A percentile compares a stretch with the other conserved stretches of the same genome.
These are phyloP conservation scores for Pythium rhizo-oryzae DNA, from an alignment of 352 stramenopile genomes.

Conservation along the genomic window DNA sequence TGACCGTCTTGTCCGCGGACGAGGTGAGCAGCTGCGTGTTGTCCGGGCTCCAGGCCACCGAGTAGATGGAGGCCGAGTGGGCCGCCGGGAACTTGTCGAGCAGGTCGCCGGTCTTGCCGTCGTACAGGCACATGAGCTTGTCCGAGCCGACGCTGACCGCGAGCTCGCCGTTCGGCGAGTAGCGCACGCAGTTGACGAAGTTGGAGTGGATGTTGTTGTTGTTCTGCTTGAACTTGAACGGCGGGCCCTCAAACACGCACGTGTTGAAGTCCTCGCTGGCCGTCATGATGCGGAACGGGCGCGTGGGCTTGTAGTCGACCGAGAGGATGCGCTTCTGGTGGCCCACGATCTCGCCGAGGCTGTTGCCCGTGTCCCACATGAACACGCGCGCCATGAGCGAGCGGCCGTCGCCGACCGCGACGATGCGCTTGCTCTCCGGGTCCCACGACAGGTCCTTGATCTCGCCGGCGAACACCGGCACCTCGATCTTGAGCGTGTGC, in stretches of 20 bases:
- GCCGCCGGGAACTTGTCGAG: constrained; percentile 75
- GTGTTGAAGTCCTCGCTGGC: constrained; percentile 95
- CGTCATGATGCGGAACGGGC: constrained; percentile 96
- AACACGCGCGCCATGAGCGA: constrained; percentile 87
- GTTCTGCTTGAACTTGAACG: constrained; percentile 96
- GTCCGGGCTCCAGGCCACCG: constrained; percentile 92
- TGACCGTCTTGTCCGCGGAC: constrained; percentile 96
- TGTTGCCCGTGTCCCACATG: constrained; percentile 98
- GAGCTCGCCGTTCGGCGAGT: constrained; percentile 89
- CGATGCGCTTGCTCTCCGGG: constrained; percentile 94
- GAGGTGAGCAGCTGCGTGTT: constrained; percentile 92
- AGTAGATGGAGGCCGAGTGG: constrained; percentile 96
- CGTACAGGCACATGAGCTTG: constrained; percentile 95
- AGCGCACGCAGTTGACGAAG: constrained; percentile 96
- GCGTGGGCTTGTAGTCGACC: constrained; percentile 92
- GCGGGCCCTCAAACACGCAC: constrained; percentile 94
- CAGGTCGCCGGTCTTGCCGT: constrained; percentile 91
- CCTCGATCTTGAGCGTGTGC: constrained; percentile 95
- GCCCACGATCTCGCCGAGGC: constrained; percentile 92
- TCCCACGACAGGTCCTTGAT: constrained; percentile 97
- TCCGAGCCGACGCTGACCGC: constrained; percentile 94
- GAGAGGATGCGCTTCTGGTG: constrained; percentile 94
- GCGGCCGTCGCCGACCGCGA: constrained; percentile 87
- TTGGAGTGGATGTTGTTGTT: constrained; percentile 94
- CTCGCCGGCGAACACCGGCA: constrained; percentile 86